Evolutionary conservation across 225 moss, liverwort and hornwort species (phyloP).

Genomic region (Polytrichum formosum): DNA sequence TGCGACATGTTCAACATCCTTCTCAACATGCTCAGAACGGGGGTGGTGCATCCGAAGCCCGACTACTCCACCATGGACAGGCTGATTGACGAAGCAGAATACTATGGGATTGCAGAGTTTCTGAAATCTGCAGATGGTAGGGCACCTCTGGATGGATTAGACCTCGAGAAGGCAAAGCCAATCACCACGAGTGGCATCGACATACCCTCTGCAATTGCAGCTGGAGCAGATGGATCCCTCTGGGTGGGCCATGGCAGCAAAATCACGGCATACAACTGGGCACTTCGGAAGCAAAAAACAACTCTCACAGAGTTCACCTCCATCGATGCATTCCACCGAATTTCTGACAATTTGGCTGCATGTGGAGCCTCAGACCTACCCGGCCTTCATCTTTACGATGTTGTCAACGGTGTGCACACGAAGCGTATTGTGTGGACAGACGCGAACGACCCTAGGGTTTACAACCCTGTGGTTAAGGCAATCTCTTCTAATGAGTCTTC

Average conservation of each 20-base stretch:
- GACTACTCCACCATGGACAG: slow-evolving; percentile 27
- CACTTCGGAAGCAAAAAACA: slow-evolving; percentile 62
- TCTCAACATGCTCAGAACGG: slow-evolving; percentile 53
- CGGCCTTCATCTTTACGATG: slow-evolving; percentile 75
- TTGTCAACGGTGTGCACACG: slow-evolving; percentile 36
- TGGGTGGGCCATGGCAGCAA: slow-evolving; percentile 92
- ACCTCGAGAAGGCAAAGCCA: slow-evolving; percentile 57
- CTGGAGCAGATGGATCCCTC: slow-evolving; percentile 61
- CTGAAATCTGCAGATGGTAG: slow-evolving; percentile 42
- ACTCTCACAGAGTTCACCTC: slow-evolving; percentile 72
- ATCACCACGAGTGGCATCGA: slow-evolving; percentile 65
- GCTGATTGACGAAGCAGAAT: slow-evolving; percentile 63
- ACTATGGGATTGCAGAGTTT: slow-evolving; percentile 47
- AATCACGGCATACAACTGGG: slow-evolving; percentile 85
- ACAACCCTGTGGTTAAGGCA: slow-evolving; percentile 66
- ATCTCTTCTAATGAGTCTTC: slow-evolving; percentile 46
- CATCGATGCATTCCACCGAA: slow-evolving; percentile 49
- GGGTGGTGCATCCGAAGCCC: slow-evolving; percentile 33
- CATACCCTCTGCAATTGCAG: slow-evolving; percentile 48
- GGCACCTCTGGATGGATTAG: slow-evolving; percentile 56
- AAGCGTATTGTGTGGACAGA: slow-evolving; percentile 76
- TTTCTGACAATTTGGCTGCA: slow-evolving; percentile 45
- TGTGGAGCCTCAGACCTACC: slow-evolving; percentile 70
- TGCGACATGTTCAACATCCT: slow-evolving; percentile 52
- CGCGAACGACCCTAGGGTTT: slow-evolving; percentile 67